Percentiles rank a stretch among this genome's conserved stretches.
Evolutionary conservation across 75 land plant genomes (phyloP).

Genomic region (Chamaecyparis obtusa): DNA sequence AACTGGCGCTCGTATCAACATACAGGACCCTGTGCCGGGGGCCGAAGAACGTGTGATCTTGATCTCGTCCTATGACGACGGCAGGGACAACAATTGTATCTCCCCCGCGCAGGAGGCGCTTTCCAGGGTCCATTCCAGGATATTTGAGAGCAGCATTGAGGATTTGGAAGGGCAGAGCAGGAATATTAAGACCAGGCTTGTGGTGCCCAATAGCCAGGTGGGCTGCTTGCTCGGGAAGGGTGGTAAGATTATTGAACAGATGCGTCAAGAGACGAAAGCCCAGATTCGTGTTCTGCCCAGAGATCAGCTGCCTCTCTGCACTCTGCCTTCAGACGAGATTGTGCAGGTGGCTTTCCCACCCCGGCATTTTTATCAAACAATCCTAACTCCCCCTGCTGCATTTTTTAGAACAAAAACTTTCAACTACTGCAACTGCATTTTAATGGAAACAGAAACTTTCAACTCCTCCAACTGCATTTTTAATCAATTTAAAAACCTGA

Average conservation of each 20-base stretch:
- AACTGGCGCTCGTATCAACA: constrained; percentile 81
- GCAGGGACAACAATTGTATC: constrained; percentile 43
- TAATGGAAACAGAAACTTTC: not conserved
- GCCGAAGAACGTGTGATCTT: constrained; percentile 77
- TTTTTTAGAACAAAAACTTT: not conserved
- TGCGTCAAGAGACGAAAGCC: constrained; percentile 84
- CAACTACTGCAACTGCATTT: not conserved
- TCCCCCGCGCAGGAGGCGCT: constrained; percentile 87
- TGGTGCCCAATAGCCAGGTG: constrained; percentile 73
- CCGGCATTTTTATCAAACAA: not conserved
- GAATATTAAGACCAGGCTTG: constrained; percentile 58
- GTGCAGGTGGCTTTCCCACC: constrained; percentile 69
- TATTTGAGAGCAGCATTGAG: constrained; percentile 46
- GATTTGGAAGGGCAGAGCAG: constrained; percentile 25
- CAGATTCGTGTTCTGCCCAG: constrained; percentile 83
- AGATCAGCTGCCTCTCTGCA: constrained; percentile 74
- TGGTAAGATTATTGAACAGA: constrained; percentile 89
- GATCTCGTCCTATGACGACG: constrained; percentile 50
- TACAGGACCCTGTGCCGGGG: constrained; percentile 57
- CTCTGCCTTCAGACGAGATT: constrained; percentile 71
- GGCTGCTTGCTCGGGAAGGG: constrained; percentile 88
- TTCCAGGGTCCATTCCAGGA: constrained; percentile 64
- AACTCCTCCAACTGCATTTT: not conserved
- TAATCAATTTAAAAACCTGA: not conserved
- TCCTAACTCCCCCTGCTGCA: not conserved